These are phyloP conservation scores for Asterionellopsis glacialis DNA, from an alignment of 108 stramenopile genomes.

Conservation along the genomic window DNA sequence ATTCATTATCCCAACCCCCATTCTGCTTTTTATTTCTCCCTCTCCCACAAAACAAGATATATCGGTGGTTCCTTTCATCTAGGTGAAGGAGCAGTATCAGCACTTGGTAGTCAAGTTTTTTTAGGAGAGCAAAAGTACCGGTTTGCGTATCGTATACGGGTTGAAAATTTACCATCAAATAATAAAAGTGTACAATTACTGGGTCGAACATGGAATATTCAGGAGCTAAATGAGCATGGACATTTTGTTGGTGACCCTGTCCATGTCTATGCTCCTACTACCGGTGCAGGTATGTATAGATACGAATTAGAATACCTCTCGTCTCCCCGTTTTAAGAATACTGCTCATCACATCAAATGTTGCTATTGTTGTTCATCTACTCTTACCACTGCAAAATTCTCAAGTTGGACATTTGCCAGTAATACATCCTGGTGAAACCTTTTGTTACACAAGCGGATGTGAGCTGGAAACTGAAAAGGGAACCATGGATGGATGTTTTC, in stretches of 20 bases:
- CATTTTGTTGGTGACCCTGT: conserved; percentile 16
- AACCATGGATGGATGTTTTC: conserved; percentile 36
- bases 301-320: background rate
- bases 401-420: conserved; percentile 56
- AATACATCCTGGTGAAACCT: conserved; percentile 36
- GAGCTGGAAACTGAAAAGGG: conserved; percentile 32
- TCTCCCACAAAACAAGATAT: conserved; percentile 15
- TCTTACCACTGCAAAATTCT: background rate
- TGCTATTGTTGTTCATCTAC: background rate
- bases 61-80: conserved; percentile 1
- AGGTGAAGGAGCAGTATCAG: conserved; percentile 1
- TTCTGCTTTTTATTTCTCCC: conserved; percentile 15
- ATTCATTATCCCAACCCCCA: no score
- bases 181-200: conserved; percentile 35
- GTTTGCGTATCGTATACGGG: conserved; percentile 49
- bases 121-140: conserved; percentile 22
- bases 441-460: conserved; percentile 57
- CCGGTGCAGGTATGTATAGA: conserved; percentile 27
- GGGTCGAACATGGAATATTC: conserved; percentile 50
- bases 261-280: conserved; percentile 36
- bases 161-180: conserved; percentile 27
- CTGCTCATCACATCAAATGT: background rate
- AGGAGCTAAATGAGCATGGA: conserved; percentile 10
- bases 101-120: background rate
- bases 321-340: background rate